Evolutionary conservation across 2,329 filamentous ascomycete genomes (phyloP).

Genomic region (Sordariomycetes sp.): DNA sequence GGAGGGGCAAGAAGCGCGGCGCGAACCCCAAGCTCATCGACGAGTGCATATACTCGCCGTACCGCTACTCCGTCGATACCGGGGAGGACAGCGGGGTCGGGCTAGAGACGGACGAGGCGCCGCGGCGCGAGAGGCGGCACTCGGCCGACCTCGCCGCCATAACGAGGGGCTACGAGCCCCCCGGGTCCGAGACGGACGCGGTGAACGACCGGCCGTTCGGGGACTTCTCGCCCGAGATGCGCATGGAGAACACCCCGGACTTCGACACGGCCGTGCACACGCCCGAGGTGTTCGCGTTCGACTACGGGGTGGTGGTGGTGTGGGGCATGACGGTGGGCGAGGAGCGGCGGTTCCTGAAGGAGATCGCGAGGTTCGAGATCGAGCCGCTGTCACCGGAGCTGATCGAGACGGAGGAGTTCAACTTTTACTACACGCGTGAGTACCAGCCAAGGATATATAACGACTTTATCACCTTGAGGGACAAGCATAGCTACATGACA

Average conservation of each 20-base stretch:
- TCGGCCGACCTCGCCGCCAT: slow-evolving; percentile 59
- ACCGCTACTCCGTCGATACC: slow-evolving; percentile 55
- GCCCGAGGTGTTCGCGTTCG: slow-evolving; percentile 90
- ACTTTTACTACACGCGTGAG: slow-evolving; percentile 97
- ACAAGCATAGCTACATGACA: slow-evolving; percentile 96
- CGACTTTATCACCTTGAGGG: slow-evolving; percentile 90
- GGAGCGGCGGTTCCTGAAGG: slow-evolving; percentile 83
- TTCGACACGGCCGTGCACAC: slow-evolving; percentile 85
- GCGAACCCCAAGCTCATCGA: slow-evolving; percentile 88
- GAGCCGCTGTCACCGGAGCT: slow-evolving; percentile 84
- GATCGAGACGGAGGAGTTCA: slow-evolving; percentile 94
- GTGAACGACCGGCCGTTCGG: slow-evolving; percentile 20
- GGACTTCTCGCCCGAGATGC: neutral
- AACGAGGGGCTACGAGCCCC: slow-evolving; percentile 12
- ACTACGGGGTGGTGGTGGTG: slow-evolving; percentile 95
- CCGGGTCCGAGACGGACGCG: slow-evolving; percentile 20
- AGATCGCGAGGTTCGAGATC: slow-evolving; percentile 86
- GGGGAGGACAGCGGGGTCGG: slow-evolving; percentile 14
- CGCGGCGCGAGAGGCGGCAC: slow-evolving; percentile 53
- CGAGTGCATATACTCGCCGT: slow-evolving; percentile 95
- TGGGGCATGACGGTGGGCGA: slow-evolving; percentile 95
- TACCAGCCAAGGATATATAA: slow-evolving; percentile 99
- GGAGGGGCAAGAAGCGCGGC: slow-evolving; percentile 63
- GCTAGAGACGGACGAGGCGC: slow-evolving; percentile 1
- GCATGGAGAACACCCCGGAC: slow-evolving; percentile 45